Percentiles rank a stretch among this genome's conserved stretches.
These are phyloP conservation scores for Hylodesmum podocarpum DNA, from an alignment of 306 rosid species.

Conservation along the genomic window DNA sequence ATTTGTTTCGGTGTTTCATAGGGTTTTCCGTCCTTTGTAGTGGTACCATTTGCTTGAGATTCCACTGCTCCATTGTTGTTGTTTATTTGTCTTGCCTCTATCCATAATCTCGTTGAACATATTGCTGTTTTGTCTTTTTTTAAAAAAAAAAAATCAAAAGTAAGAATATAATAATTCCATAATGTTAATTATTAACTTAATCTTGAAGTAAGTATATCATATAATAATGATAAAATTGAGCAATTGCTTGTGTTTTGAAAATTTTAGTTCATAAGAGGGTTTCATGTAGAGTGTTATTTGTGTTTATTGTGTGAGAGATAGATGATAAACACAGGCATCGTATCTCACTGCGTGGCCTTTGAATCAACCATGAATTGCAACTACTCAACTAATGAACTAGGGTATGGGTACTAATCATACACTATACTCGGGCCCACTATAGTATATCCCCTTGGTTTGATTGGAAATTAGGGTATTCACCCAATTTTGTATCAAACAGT, in stretches of 20 bases:
- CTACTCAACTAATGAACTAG: background rate
- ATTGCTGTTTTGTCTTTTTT: background rate
- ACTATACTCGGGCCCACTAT: background rate
- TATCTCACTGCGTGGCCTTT: background rate
- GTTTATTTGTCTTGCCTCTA: constrained; percentile 12
- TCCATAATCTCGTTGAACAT: background rate
- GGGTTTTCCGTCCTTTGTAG: constrained; percentile 1
- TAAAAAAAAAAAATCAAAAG: background rate
- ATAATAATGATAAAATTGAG: background rate
- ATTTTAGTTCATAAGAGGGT: background rate
- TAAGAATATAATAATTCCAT: background rate
- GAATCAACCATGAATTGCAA: background rate
- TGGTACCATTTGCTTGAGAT: background rate
- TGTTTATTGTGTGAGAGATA: background rate
- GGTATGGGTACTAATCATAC: background rate
- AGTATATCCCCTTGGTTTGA: background rate
- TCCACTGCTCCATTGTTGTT: background rate
- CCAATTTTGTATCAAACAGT: constrained; percentile 14
- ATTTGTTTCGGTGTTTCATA: background rate
- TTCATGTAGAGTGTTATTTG: background rate
- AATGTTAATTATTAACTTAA: background rate
- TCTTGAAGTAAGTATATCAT: background rate
- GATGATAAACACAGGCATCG: background rate
- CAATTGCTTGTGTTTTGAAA: background rate
- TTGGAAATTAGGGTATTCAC: background rate